phyloP scores from a whole-genome alignment of 345 rosid species.

The Laguncularia racemosa region DNA sequence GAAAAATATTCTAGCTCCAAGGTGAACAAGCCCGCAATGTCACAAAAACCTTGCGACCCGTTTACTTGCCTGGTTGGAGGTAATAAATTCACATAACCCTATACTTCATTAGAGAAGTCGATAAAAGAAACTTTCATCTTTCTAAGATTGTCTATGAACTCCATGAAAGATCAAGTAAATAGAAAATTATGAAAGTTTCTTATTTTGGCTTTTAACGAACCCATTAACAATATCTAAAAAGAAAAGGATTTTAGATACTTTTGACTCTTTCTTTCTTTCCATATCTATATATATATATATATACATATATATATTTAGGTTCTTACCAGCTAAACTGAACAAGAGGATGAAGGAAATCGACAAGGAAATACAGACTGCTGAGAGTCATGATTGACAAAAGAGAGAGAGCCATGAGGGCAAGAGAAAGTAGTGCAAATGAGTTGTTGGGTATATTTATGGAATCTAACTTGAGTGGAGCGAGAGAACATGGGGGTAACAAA shows the following conservation, averaged over 20 bases:
- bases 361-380: slow-evolving; percentile 1
- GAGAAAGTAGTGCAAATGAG: slow-evolving; percentile 2
- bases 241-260: too few relatives aligned
- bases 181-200: too few relatives aligned
- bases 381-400: slow-evolving; percentile 1
- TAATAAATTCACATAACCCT: slow-evolving; percentile 1
- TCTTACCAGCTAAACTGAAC: slow-evolving; percentile 5
- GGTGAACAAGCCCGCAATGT: slow-evolving; percentile 5
- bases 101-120: not conserved
- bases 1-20: slow-evolving; percentile 26
- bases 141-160: too few relatives aligned
- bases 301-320: too few relatives aligned
- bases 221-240: too few relatives aligned
- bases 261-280: too few relatives aligned
- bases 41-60: not conserved
- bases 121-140: too few relatives aligned
- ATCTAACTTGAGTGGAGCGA: slow-evolving; percentile 7
- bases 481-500: not conserved
- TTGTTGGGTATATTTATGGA: slow-evolving; percentile 9
- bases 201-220: too few relatives aligned
- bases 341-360: slow-evolving; percentile 6
- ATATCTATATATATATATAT: too few relatives aligned
- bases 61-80: slow-evolving; percentile 39
- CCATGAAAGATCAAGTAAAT: too few relatives aligned
- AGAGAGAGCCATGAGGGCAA: slow-evolving; percentile 3